Base-by-base conservation (phyloP, 2,329 filamentous ascomycete genomes). In the Talaromyces sp. region DNA sequence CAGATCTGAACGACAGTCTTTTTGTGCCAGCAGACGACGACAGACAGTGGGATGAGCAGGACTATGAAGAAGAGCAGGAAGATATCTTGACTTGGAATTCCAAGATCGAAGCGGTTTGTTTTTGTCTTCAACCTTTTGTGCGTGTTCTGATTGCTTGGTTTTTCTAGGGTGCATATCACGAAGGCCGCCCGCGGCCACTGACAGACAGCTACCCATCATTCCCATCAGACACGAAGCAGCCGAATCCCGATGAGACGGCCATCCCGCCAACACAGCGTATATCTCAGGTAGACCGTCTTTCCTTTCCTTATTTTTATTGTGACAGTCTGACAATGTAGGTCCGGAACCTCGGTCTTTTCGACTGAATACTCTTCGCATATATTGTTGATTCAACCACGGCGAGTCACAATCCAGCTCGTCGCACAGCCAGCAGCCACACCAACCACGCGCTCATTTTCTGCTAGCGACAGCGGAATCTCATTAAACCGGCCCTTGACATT, bases 341-440 rank as follows among this genome's bases (percentile, higher is more conserved):
- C 58, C 73, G 71, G 35, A 71, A 68, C 19, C 68, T 74, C 32
- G 78, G 78, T 26, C 70, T 80, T 26, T 79, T 80, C 64, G 78
- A 80, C 61, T 80, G 69, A 75, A 24, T 46, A 46, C 41, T 9
- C 10, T 21, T 43, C 41, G 19, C 17, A 24, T 21, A 24, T 46
- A n/a, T 46, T 19, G 43, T 24, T 14, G 43, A 46, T 21, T 46
- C 21, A 46, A 19, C 43, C 19, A 24, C 21, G 43, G 3, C n/a
- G n/a, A 21, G 68, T 66, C 51, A 77, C 64, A 49, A 96, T 80
- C 87, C 91, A 96, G 71, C 88, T 96, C 19, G 93, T 96, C 51
- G 93, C 93, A 76, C 91, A 96, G 1, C 93, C 93, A n/a, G 90
- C 91, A 26, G 88, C 90, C 55, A 96, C 81, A 55, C 77, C 78